phyloP scores from a whole-genome alignment of 2,329 filamentous ascomycete genomes.

The Pestalotiopsis sp. region DNA sequence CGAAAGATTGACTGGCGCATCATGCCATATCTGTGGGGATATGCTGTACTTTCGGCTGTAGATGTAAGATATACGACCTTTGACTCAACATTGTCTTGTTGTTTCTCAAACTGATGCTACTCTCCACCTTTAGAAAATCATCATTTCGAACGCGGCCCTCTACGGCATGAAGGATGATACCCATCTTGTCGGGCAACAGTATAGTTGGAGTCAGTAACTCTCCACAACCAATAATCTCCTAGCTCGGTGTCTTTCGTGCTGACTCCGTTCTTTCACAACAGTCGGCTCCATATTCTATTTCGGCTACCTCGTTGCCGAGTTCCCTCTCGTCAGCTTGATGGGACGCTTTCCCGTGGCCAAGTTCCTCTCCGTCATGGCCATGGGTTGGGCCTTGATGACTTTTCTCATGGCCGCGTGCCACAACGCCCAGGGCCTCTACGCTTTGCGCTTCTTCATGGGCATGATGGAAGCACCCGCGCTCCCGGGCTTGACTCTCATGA shows the following conservation, averaged over 20 bases:
- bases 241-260: not conserved
- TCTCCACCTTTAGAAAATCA: not conserved
- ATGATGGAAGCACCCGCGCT: constrained; percentile 40
- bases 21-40: not conserved
- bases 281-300: constrained; percentile 18
- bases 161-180: not conserved
- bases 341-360: constrained; percentile 39
- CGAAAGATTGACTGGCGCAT: not conserved
- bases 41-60: not conserved
- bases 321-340: constrained; percentile 38
- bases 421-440: constrained; percentile 43
- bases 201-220: not conserved
- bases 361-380: constrained; percentile 37
- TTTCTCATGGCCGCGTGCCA: constrained; percentile 42
- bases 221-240: not conserved
- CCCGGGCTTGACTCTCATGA: not conserved
- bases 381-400: constrained; percentile 36
- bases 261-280: not conserved
- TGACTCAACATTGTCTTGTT: not conserved
- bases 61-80: not conserved
- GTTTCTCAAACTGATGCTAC: not conserved
- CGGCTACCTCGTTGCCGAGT: constrained; percentile 37
- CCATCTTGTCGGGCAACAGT: not conserved
- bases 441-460: constrained; percentile 47
- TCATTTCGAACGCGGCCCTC: not conserved